Evolutionary conservation across 75 land plant species (phyloP).

Genomic region (Chamaecyparis obtusa): DNA sequence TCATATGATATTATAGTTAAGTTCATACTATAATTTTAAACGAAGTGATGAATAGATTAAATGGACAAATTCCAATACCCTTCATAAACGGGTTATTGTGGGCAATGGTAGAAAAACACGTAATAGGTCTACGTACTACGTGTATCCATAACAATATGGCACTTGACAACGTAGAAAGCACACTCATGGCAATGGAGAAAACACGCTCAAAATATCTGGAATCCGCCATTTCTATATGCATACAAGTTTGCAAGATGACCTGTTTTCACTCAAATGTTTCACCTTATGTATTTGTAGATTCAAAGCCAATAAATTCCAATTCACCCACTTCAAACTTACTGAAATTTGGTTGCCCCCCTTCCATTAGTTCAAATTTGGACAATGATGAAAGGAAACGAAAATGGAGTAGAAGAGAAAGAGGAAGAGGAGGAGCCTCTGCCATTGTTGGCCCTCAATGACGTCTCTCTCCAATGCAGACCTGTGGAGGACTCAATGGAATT

Average conservation of each 20-base stretch:
- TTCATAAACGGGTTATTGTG: too few species aligned
- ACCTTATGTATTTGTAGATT: background rate
- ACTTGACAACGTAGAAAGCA: background rate
- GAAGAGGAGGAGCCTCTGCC: slow-evolving; percentile 23
- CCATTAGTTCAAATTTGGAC: background rate
- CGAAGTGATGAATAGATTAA: too few species aligned
- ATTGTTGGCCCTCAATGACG: slow-evolving; percentile 63
- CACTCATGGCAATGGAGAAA: too few species aligned
- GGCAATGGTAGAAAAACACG: background rate
- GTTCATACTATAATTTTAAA: too few species aligned
- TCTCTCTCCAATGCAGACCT: slow-evolving; percentile 56
- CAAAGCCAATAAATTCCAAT: background rate
- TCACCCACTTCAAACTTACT: background rate
- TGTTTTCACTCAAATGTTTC: background rate
- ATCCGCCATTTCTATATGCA: background rate
- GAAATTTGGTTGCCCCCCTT: background rate
- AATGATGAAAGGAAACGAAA: slow-evolving; percentile 13
- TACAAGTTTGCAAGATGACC: background rate
- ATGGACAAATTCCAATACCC: too few species aligned
- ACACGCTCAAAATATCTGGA: background rate
- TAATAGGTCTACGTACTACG: background rate
- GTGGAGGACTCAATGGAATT: slow-evolving; percentile 50
- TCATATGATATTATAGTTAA: too few species aligned
- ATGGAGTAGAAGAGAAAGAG: slow-evolving; percentile 4
- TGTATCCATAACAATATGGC: background rate